A percentile compares a stretch with the other conserved stretches of the same genome.
phyloP scores from a whole-genome alignment of 495 filamentous ascomycete species.

The Neurospora sublineolata region DNA sequence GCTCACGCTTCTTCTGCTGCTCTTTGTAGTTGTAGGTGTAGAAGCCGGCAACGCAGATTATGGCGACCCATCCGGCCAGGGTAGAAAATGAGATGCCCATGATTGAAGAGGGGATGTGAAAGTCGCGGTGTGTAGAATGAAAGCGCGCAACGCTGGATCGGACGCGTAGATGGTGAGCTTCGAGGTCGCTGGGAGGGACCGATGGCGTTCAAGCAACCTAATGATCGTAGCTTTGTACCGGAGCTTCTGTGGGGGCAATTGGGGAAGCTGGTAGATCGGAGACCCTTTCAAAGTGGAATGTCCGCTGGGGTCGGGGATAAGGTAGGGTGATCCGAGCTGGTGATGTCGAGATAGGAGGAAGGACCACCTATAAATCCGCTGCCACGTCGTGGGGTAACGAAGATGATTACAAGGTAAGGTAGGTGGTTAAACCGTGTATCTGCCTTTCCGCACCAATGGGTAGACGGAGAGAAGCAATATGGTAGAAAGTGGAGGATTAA shows the following conservation, averaged over 20 bases:
- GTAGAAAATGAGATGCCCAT: conserved; percentile 36
- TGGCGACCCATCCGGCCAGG: conserved; percentile 44
- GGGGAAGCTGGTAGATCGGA: neutral
- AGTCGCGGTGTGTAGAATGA: neutral
- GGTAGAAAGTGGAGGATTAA: neutral
- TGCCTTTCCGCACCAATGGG: neutral
- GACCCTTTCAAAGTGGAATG: neutral
- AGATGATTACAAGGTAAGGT: neutral
- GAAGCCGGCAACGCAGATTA: conserved; percentile 38
- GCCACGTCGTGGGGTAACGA: neutral
- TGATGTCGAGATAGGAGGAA: neutral
- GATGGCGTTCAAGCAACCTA: neutral
- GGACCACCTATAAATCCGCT: neutral
- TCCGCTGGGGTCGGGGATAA: neutral
- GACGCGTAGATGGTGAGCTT: neutral
- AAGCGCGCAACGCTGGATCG: neutral
- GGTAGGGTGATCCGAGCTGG: neutral
- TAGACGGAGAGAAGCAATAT: neutral
- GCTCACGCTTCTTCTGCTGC: conserved; percentile 7
- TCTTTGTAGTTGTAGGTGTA: conserved; percentile 11
- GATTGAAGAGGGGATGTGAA: conserved; percentile 2
- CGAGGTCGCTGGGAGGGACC: conserved; percentile 1
- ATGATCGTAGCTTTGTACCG: neutral
- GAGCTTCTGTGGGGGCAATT: neutral
- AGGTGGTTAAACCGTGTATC: neutral